phyloP scores from a whole-genome alignment of 768 basidiomycete genomes.

The Amanita subjunquillea region DNA sequence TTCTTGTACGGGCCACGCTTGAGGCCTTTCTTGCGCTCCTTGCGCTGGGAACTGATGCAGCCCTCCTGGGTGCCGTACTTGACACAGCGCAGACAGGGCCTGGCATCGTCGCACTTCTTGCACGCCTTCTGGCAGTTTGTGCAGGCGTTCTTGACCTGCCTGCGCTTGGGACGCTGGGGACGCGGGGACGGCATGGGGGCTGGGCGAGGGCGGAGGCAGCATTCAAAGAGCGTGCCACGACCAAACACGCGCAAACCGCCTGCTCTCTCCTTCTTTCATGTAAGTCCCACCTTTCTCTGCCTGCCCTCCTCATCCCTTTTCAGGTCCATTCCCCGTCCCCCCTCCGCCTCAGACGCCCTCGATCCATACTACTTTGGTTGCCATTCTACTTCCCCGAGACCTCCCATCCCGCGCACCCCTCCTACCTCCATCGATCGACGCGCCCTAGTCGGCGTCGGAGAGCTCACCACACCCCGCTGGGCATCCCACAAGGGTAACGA shows the following conservation, averaged over 20 bases:
- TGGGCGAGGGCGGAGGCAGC: conserved; percentile 12
- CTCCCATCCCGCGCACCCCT: conserved; percentile 59
- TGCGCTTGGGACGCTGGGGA: conserved; percentile 62
- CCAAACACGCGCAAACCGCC: conserved; percentile 10
- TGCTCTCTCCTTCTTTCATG: conserved; percentile 5
- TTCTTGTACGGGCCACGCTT: conserved; percentile 92
- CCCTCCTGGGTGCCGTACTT: conserved; percentile 83
- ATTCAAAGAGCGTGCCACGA: neutral
- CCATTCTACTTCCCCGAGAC: conserved; percentile 60
- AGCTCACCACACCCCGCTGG: conserved; percentile 96
- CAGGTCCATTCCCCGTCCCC: conserved; percentile 50
- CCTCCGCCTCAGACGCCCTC: conserved; percentile 69
- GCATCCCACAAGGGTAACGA: conserved; percentile 38
- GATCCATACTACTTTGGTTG: conserved; percentile 86
- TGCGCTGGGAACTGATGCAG: conserved; percentile 85
- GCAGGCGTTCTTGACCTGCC: conserved; percentile 88
- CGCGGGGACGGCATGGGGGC: conserved; percentile 45
- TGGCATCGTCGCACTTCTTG: conserved; percentile 87
- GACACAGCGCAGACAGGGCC: conserved; percentile 88
- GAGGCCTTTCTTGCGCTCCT: conserved; percentile 84
- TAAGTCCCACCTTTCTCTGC: conserved; percentile 22
- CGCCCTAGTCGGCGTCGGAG: conserved; percentile 88
- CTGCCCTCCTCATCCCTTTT: conserved; percentile 22
- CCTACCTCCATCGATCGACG: conserved; percentile 74
- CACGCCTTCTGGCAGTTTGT: conserved; percentile 87